Percentiles rank a stretch among this genome's conserved stretches.
phyloP scores from a whole-genome alignment of 2,329 filamentous ascomycete genomes.

The Fusarium multiceps region DNA sequence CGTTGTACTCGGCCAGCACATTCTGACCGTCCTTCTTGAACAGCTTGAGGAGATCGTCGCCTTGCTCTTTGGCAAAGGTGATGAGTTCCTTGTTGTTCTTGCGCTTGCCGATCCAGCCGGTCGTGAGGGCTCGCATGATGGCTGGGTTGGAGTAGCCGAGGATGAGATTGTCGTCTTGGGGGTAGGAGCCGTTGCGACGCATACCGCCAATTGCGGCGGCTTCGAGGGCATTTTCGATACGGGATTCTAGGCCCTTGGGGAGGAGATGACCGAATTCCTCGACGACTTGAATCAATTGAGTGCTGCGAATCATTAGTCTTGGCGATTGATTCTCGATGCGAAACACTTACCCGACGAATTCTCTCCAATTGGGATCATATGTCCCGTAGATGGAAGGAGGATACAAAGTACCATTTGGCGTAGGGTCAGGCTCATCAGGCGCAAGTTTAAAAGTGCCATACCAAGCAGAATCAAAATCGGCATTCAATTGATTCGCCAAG shows the following conservation, averaged over 20 bases:
- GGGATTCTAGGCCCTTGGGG: conserved; percentile 3
- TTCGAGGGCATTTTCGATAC: conserved; percentile 9
- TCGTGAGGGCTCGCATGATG: conserved; percentile 54
- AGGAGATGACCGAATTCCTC: conserved; percentile 9
- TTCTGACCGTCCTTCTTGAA: conserved; percentile 36
- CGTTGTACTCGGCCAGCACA: conserved; percentile 12
- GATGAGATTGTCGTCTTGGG: conserved; percentile 26
- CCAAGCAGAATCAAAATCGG: conserved; percentile 12
- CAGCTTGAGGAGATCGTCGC: conserved; percentile 45
- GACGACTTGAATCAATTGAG: conserved; percentile 13
- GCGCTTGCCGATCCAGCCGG: conserved; percentile 56
- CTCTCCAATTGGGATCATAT: conserved; percentile 22
- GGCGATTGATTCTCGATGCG: rapidly evolving
- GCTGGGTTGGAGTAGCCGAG: conserved; percentile 56
- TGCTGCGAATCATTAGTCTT: background rate
- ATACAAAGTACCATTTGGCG: conserved; percentile 3
- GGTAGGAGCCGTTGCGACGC: conserved; percentile 18
- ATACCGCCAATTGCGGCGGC: conserved; percentile 17
- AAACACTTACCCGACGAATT: conserved; percentile 7
- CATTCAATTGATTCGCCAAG: conserved; percentile 15
- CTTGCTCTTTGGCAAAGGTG: conserved; percentile 53
- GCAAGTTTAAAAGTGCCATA: conserved; percentile 21
- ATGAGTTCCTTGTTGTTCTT: conserved; percentile 52
- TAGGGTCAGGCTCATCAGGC: conserved; percentile 18
- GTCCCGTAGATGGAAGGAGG: conserved; percentile 14